Conservation (phyloP, 305 asterid genomes). For the Coffea humblotiana region DNA sequence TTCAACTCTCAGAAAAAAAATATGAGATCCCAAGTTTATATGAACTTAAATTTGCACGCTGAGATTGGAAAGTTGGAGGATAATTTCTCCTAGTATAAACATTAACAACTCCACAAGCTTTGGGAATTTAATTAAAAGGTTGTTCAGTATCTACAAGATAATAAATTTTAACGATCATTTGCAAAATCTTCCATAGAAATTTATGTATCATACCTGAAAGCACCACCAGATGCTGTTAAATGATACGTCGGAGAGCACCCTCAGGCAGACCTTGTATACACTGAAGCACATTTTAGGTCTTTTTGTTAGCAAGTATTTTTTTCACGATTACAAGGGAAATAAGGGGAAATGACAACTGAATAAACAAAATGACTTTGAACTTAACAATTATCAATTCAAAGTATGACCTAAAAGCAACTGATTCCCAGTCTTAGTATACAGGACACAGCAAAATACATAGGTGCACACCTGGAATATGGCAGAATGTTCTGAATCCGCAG, state of each 20-base stretch:
- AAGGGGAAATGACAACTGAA: not conserved
- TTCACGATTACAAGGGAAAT: not conserved
- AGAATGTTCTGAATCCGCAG: constrained; percentile 99
- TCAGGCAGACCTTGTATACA: constrained; percentile 99
- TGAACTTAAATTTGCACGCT: not conserved
- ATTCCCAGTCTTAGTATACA: not conserved
- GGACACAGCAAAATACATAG: not conserved
- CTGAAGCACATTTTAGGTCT: constrained; percentile 42
- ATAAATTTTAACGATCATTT: not conserved
- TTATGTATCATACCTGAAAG: constrained; percentile 65
- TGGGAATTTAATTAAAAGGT: not conserved
- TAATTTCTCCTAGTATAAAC: not conserved
- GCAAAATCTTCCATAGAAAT: not conserved
- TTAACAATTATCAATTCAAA: not conserved
- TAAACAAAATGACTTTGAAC: not conserved
- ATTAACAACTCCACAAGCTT: not conserved
- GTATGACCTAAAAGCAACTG: not conserved
- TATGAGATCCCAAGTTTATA: not conserved
- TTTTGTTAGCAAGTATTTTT: constrained; percentile 3
- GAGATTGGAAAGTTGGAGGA: not conserved
- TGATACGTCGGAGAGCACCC: constrained; percentile 90
- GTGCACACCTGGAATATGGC: constrained; percentile 86
- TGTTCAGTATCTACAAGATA: not conserved
- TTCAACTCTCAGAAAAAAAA: not conserved
- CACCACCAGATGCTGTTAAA: constrained; percentile 97